Base-by-base conservation (phyloP, 108 stramenopile genomes). In the Pseudonitzschia multiseries region DNA sequence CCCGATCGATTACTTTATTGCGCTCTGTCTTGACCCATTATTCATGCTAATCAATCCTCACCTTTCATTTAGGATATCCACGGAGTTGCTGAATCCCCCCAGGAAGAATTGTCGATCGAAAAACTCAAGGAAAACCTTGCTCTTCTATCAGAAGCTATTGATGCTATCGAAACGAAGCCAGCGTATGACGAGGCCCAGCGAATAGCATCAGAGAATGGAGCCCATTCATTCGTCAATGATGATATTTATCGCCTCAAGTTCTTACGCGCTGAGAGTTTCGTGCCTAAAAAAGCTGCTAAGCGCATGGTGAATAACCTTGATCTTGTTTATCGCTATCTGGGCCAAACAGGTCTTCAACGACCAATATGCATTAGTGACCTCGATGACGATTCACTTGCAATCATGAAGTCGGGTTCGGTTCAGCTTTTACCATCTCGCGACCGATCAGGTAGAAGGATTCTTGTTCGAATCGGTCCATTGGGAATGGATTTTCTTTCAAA, bases 171-270 rank as follows among this genome's bases (percentile, higher is more conserved):
- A 40, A 0, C 36, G 8, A 62, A 62, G 18, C 61, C 61, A 5
- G 61, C 61, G 17, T 62, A 33, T 33, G 33, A 62, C 31, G 18
- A 40, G 29, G 32, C 33, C 4, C 61, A 62, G n/a, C n/a, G 36
- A 62, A 62, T 62, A 14, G 61, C 32, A 33, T 6, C 9, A 40
- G 36, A n/a, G 17, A n/a, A 62, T 13, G 61, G 36, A 14, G 10
- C 0, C 9, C 5, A 13, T 26, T 36, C 61, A 62, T 62, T 62
- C 33, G 74, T 82, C 1, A 48, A 76, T 20, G 40, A 53, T 40
- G 12, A 14, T 1, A 57, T 52, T 28, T 82, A 78, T 65, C 81
- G 81, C 14, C 77, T 82, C 24, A 72, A 44, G 59, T 81, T 81
- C 48, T 56, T 81, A 50, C 51, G 81, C 15, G 62, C 75, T 4